These are phyloP conservation scores for Cercospora berteroae DNA, from an alignment of 2,329 filamentous ascomycete species.

Conservation along the genomic window DNA sequence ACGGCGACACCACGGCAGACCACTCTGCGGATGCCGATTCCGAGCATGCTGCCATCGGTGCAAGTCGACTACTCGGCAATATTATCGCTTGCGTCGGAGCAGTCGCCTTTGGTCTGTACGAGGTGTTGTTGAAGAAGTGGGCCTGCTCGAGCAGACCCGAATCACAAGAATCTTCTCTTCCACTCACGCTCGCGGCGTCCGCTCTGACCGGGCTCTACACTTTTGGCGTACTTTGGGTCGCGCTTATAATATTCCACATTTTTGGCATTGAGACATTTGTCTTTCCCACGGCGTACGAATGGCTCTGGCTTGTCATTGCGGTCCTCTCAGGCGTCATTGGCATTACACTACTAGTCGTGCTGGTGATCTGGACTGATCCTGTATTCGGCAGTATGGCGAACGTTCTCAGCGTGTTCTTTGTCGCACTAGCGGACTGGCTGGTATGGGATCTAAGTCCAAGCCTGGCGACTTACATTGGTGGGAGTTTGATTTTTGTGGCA, in stretches of 20 bases:
- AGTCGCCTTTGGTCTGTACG: slow-evolving; percentile 37
- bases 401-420: slow-evolving; percentile 37
- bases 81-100: slow-evolving; percentile 34
- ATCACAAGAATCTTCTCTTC: slow-evolving; percentile 30
- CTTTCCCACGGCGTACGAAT: slow-evolving; percentile 29
- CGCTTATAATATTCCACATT: slow-evolving; percentile 33
- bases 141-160: slow-evolving; percentile 33
- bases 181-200: slow-evolving; percentile 34
- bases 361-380: slow-evolving; percentile 39
- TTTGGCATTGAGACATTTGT: slow-evolving; percentile 34
- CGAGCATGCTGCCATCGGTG: slow-evolving; percentile 27
- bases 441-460: slow-evolving; percentile 34
- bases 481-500: slow-evolving; percentile 33
- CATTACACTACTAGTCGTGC: slow-evolving; percentile 34
- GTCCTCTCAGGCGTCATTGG: slow-evolving; percentile 33
- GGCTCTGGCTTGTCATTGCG: slow-evolving; percentile 33
- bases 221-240: slow-evolving; percentile 33
- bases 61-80: slow-evolving; percentile 33
- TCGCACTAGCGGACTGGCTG: slow-evolving; percentile 38
- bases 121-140: slow-evolving; percentile 39
- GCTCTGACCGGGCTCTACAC: slow-evolving; percentile 37
- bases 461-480: slow-evolving; percentile 35
- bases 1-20: slow-evolving; percentile 34
- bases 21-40: slow-evolving; percentile 18
- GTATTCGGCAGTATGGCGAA: slow-evolving; percentile 38